Base-by-base conservation (phyloP, 1,284 basidiomycete genomes). In the Cryptococcus sp. region DNA sequence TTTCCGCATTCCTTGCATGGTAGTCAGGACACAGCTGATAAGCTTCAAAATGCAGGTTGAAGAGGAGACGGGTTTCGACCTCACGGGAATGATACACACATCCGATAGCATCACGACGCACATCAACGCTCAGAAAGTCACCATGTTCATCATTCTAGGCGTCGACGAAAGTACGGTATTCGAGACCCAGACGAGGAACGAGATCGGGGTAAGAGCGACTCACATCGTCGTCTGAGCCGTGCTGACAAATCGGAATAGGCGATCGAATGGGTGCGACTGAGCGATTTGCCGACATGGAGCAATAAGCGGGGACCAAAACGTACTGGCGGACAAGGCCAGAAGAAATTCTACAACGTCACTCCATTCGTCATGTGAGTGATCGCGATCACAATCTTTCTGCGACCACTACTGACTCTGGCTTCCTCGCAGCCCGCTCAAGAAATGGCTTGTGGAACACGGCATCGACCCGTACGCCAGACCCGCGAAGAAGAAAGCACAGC, bases 241-340 rank as follows among this genome's bases (percentile, higher is more conserved):
- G 40, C 45, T 22, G n/a, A n/a, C 42, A n/a, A 35, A 16, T 5
- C 19, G 5, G 17, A 27, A 47, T 59, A 96, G 93, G 90, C 90
- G 82, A 99, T 99, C 68, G 89, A 94, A 72, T 99, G 96, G 96
- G 98, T 97, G 78, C 87, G 82, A 61, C 81, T 99, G 47, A 82
- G 84, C 35, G 93, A 98, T 75, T 82, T 99, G 22, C 96, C 96
- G 0, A 93, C 91, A 0, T 99, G 93, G 93, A 91, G 87, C 73
- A 87, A 88, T 61, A 89, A 88, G 69, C 41, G 75, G 42, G 72
- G 70, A 75, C 85, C 58, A 79, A 84, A 55, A 80, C 73, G 70
- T 64, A 65, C 70, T 3, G 70, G 69, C 2, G 66, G 66, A 19
- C 77, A 80, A 52, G 79, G 69, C 20, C 63, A 72, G 53, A 73